Percentiles rank a stretch among this genome's conserved stretches.
Evolutionary conservation across 1,284 basidiomycete species (phyloP).

Genomic region (Gymnopus androsaceus): DNA sequence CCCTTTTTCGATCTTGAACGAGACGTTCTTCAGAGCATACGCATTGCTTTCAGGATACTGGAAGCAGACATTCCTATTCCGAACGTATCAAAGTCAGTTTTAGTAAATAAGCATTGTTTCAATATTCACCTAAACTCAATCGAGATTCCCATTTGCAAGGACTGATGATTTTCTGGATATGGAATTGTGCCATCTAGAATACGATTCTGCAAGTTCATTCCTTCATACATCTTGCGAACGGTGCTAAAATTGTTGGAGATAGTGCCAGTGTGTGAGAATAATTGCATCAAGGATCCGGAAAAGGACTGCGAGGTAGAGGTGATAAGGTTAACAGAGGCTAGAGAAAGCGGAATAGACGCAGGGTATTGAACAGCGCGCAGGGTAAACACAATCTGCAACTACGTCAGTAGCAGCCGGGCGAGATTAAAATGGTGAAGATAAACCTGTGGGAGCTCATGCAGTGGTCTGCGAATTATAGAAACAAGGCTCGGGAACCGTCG

Average conservation of each 20-base stretch:
- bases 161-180: conserved; percentile 64
- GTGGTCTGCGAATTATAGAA: conserved; percentile 52
- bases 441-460: conserved; percentile 68
- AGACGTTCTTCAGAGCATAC: conserved; percentile 62
- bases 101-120: not conserved
- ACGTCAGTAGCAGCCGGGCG: not conserved
- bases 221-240: conserved; percentile 69
- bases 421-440: conserved; percentile 10
- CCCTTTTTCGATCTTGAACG: conserved; percentile 69
- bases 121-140: conserved; percentile 62
- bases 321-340: conserved; percentile 74
- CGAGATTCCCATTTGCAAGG: conserved; percentile 54
- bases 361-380: conserved; percentile 73
- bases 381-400: conserved; percentile 65
- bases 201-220: conserved; percentile 62
- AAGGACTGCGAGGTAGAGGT: conserved; percentile 62
- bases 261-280: conserved; percentile 61
- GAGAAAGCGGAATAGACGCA: conserved; percentile 67
- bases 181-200: conserved; percentile 56
- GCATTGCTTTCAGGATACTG: conserved; percentile 61
- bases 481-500: conserved; percentile 34
- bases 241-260: conserved; percentile 58
- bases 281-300: conserved; percentile 47
- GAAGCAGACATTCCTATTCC: conserved; percentile 73
- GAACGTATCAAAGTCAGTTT: not conserved